Evolutionary conservation across 345 rosid genomes (phyloP).

Genomic region (Gossypium arboreum): DNA sequence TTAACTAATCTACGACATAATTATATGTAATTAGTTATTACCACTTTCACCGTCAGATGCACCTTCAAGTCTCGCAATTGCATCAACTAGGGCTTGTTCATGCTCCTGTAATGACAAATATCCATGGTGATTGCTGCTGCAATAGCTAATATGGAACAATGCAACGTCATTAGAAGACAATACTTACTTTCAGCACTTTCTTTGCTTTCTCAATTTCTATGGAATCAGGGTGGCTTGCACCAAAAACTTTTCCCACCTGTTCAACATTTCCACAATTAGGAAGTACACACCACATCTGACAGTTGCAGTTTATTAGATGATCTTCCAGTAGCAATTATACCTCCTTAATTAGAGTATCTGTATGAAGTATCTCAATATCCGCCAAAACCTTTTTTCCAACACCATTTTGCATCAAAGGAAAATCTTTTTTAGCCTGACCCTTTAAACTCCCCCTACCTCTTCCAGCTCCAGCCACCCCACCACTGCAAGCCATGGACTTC

Average conservation of each 20-base stretch:
- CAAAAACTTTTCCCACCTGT: constrained; percentile 87
- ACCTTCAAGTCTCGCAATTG: constrained; percentile 88
- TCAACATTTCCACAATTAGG: constrained; percentile 15
- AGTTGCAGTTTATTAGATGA: constrained; percentile 9
- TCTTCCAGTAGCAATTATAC: constrained; percentile 31
- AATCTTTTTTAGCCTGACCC: constrained; percentile 44
- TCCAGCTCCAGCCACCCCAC: constrained; percentile 51
- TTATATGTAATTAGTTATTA: constrained; percentile 63
- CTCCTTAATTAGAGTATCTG: constrained; percentile 85
- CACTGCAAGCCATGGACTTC: constrained; percentile 66
- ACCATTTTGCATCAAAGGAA: constrained; percentile 64
- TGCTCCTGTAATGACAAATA: constrained; percentile 56
- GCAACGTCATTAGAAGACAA: neutral
- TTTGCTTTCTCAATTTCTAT: constrained; percentile 78
- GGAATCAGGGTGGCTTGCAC: constrained; percentile 61
- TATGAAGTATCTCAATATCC: constrained; percentile 85
- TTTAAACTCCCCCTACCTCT: constrained; percentile 74
- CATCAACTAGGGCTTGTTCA: constrained; percentile 82
- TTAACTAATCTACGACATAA: constrained; percentile 28
- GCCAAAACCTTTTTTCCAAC: constrained; percentile 68
- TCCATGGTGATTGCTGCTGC: constrained; percentile 10
- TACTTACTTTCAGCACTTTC: constrained; percentile 71
- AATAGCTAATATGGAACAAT: neutral
- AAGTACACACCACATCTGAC: neutral
- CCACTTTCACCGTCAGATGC: constrained; percentile 98